Conservation (phyloP, 768 basidiomycete genomes). For the Boletellus ananas region DNA sequence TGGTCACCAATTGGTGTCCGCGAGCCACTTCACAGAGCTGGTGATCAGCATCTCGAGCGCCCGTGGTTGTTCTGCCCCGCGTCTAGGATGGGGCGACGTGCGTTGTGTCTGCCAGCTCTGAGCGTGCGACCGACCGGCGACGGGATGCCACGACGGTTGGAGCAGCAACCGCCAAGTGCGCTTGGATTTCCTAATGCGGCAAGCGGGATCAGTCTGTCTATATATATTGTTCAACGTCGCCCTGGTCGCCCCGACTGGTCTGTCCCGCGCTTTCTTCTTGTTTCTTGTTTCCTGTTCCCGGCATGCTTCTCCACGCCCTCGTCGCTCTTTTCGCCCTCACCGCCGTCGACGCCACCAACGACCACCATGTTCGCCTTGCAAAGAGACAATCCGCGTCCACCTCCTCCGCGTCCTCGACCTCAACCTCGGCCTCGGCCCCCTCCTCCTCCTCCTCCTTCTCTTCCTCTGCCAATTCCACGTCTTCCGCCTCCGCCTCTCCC, state of each 20-base stretch:
- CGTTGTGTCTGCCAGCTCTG: too few relatives aligned
- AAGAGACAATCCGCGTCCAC: slow-evolving; percentile 33
- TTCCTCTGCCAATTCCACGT: not conserved
- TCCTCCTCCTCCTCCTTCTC: not conserved
- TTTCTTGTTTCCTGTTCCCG: slow-evolving; percentile 4
- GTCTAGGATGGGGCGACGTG: too few relatives aligned
- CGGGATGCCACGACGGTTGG: too few relatives aligned
- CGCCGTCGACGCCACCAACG: slow-evolving; percentile 35
- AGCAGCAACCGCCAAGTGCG: not conserved
- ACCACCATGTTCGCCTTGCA: slow-evolving; percentile 35
- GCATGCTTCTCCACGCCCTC: slow-evolving; percentile 44
- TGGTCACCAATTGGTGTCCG: too few relatives aligned
- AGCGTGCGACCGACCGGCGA: too few relatives aligned
- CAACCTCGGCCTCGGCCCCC: slow-evolving; percentile 3
- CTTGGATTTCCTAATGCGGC: not conserved
- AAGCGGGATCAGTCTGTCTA: not conserved
- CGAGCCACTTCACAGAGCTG: too few relatives aligned
- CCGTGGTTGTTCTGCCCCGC: too few relatives aligned
- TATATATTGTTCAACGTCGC: too few relatives aligned
- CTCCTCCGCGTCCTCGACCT: slow-evolving; percentile 2
- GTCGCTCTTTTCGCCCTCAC: slow-evolving; percentile 45
- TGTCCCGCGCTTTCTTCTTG: slow-evolving; percentile 1
- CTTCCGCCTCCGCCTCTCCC: slow-evolving; percentile 11
- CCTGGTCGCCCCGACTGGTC: not conserved
- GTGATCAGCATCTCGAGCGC: too few relatives aligned